A percentile compares a stretch with the other conserved stretches of the same genome.
Conservation (phyloP, 176 grass and related monocot species). For the Aegilops tauschii region DNA sequence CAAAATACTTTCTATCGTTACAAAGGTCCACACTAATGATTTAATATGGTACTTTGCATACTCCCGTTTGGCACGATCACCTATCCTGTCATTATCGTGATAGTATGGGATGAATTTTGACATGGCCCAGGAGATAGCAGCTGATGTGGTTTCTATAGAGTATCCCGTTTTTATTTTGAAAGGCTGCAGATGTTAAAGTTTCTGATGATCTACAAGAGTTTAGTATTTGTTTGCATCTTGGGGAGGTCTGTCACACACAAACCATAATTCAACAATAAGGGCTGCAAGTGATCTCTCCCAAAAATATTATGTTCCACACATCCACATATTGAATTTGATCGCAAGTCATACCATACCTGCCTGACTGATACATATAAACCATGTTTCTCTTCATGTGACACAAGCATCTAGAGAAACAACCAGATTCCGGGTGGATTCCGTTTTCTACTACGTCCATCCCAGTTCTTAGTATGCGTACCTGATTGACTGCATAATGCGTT, state of each 20-base stretch:
- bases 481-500: slow-evolving; percentile 41
- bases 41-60: slow-evolving; percentile 42
- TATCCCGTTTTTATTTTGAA: slow-evolving; percentile 12
- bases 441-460: slow-evolving; percentile 53
- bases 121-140: slow-evolving; percentile 13
- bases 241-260: slow-evolving; percentile 25
- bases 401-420: slow-evolving; percentile 57
- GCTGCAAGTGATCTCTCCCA: slow-evolving; percentile 42
- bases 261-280: slow-evolving; percentile 42
- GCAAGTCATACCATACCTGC: slow-evolving; percentile 66
- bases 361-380: slow-evolving; percentile 42
- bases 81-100: slow-evolving; percentile 7
- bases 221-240: not conserved
- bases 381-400: slow-evolving; percentile 44
- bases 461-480: slow-evolving; percentile 31
- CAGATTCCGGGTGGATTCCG: slow-evolving; percentile 59
- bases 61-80: slow-evolving; percentile 24
- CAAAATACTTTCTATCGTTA: slow-evolving; percentile 42
- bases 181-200: not conserved
- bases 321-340: slow-evolving; percentile 49
- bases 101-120: slow-evolving; percentile 44
- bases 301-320: slow-evolving; percentile 32
- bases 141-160: slow-evolving; percentile 5
- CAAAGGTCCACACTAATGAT: slow-evolving; percentile 49
- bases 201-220: not conserved